phyloP scores from a whole-genome alignment of 352 stramenopile species.

The Pythium brassicae region DNA sequence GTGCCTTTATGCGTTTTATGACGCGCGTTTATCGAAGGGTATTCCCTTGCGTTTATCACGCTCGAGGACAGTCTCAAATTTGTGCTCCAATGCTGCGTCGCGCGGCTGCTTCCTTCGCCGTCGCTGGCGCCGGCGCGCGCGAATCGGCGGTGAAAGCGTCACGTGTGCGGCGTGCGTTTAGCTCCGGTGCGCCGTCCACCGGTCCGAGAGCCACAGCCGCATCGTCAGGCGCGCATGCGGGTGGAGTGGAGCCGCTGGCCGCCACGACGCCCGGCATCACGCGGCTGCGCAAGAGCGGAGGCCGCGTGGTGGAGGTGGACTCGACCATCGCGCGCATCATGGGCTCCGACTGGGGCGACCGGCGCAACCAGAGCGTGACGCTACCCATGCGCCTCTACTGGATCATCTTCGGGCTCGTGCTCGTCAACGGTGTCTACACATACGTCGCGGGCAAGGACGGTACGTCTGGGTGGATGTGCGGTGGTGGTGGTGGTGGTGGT shows the following conservation, averaged over 20 bases:
- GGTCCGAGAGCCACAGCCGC: neutral
- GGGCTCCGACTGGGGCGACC: slow-evolving; percentile 73
- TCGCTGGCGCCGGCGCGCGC: too few species aligned
- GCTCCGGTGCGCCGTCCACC: neutral
- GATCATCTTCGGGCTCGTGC: slow-evolving; percentile 50
- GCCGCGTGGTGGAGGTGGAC: slow-evolving; percentile 45
- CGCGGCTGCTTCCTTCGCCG: too few species aligned
- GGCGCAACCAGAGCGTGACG: slow-evolving; percentile 56
- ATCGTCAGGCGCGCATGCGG: neutral
- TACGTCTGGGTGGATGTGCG: slow-evolving; percentile 3
- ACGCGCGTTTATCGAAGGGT: too few species aligned
- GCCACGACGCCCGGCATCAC: slow-evolving; percentile 24
- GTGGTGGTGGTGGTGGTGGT: too few species aligned
- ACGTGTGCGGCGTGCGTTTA: neutral
- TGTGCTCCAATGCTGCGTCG: too few species aligned
- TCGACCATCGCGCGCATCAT: slow-evolving; percentile 63
- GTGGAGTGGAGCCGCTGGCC: slow-evolving; percentile 6
- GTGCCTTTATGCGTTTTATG: too few species aligned
- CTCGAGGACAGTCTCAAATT: too few species aligned
- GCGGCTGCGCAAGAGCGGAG: slow-evolving; percentile 29
- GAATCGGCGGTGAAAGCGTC: too few species aligned
- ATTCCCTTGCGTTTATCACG: too few species aligned
- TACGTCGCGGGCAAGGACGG: slow-evolving; percentile 47
- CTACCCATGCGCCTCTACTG: slow-evolving; percentile 73
- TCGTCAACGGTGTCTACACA: slow-evolving; percentile 60